These are phyloP conservation scores for Pichia californica DNA, from an alignment of 805 yeast species.

Conservation along the genomic window DNA sequence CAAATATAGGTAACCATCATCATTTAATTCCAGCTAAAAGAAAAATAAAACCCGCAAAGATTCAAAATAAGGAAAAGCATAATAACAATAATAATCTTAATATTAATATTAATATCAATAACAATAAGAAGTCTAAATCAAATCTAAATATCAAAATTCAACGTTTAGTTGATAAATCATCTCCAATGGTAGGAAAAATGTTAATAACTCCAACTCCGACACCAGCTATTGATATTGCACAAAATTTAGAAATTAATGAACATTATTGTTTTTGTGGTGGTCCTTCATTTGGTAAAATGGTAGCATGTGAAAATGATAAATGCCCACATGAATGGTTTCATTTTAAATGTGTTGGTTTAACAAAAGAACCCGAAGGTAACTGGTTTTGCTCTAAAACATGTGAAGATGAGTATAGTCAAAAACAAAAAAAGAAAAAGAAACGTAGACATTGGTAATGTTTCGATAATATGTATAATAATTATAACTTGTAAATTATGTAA, in stretches of 20 bases:
- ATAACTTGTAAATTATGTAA: too few species aligned
- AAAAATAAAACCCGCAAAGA: too few species aligned
- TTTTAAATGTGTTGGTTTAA: conserved; percentile 87
- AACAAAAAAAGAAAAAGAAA: conserved; percentile 11
- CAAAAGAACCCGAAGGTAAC: conserved; percentile 73
- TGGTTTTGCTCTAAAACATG: conserved; percentile 91
- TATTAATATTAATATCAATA: too few species aligned
- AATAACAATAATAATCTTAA: too few species aligned
- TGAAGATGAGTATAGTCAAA: conserved; percentile 14
- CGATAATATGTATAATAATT: not conserved
- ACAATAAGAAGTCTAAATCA: too few species aligned
- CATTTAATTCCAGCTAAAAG: too few species aligned
- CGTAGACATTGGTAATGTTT: conserved; percentile 9
- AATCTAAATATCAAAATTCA: too few species aligned
- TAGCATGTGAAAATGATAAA: conserved; percentile 87
- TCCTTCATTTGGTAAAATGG: conserved; percentile 80
- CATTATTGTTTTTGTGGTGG: conserved; percentile 46
- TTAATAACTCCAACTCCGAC: not conserved
- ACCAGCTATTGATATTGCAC: not conserved
- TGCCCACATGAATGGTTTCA: conserved; percentile 93
- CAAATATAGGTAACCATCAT: too few species aligned
- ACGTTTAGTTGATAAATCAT: too few species aligned
- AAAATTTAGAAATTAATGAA: not conserved
- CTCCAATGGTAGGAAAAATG: too few species aligned
- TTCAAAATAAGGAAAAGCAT: too few species aligned